Percentiles rank a stretch among this genome's conserved stretches.
phyloP scores from a whole-genome alignment of 257 asterid species.

The Solanum virginianum region DNA sequence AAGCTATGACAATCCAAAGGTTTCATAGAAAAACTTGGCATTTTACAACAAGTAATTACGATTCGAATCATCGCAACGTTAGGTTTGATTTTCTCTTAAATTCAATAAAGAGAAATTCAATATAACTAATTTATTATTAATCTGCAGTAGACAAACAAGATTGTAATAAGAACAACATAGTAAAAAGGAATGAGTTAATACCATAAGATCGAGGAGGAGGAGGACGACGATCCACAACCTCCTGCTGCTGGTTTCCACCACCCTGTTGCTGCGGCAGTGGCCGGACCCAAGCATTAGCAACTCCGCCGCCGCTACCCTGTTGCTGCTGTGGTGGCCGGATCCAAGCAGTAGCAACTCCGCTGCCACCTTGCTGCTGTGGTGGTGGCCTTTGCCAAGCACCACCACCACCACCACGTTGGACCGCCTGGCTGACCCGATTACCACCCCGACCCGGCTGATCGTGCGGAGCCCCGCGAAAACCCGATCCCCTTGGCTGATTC shows the following conservation, averaged over 20 bases:
- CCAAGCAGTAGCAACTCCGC: background rate
- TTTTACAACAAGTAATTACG: background rate
- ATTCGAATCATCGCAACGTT: background rate
- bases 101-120: background rate
- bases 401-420: background rate
- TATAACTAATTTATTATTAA: background rate
- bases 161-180: background rate
- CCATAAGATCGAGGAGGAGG: constrained; percentile 22
- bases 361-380: background rate
- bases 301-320: background rate
- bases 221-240: constrained; percentile 7
- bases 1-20: background rate
- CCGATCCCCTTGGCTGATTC: background rate
- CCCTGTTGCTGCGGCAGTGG: constrained; percentile 2
- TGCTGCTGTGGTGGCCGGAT: constrained; percentile 7
- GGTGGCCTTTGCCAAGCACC: background rate
- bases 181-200: background rate
- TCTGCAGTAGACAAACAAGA: background rate
- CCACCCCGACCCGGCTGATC: background rate
- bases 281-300: background rate
- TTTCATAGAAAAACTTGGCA: background rate
- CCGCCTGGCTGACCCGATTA: background rate
- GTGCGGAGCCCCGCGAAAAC: background rate
- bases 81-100: background rate
- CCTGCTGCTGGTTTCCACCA: background rate